These are phyloP conservation scores for Tetrahymena borealis DNA, from an alignment of 73 alveolate genomes.

Conservation along the genomic window DNA sequence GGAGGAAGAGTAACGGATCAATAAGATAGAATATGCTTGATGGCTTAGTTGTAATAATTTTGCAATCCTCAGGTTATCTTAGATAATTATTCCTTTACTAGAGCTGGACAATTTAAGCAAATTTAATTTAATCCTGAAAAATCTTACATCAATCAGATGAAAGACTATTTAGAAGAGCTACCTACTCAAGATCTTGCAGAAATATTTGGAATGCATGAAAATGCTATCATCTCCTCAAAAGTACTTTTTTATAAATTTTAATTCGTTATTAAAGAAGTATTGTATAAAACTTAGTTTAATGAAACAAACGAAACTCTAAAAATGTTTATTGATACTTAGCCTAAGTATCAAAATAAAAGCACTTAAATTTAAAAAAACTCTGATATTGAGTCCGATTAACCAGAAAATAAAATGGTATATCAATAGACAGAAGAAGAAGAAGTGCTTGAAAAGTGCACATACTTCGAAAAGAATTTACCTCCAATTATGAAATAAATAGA, in stretches of 20 bases:
- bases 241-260: neutral
- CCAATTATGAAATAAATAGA: neutral
- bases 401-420: neutral
- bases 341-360: neutral
- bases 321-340: neutral
- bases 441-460: neutral
- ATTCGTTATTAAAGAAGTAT: neutral
- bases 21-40: conserved; percentile 88
- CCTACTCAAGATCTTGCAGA: conserved; percentile 92
- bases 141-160: conserved; percentile 23
- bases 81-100: conserved; percentile 53
- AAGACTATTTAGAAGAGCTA: conserved; percentile 56
- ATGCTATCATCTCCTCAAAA: conserved; percentile 88
- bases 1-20: conserved; percentile 99
- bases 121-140: conserved; percentile 17
- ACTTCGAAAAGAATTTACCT: neutral
- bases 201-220: conserved; percentile 93
- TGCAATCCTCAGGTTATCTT: conserved; percentile 76
- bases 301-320: neutral
- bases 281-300: neutral
- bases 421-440: neutral
- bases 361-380: neutral
- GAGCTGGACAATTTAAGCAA: conserved; percentile 47
- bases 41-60: conserved; percentile 72
- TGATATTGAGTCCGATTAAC: neutral